A percentile compares a stretch with the other conserved stretches of the same genome.
These are phyloP conservation scores for Neurospora intermedia DNA, from an alignment of 495 filamentous ascomycete genomes.

Conservation along the genomic window DNA sequence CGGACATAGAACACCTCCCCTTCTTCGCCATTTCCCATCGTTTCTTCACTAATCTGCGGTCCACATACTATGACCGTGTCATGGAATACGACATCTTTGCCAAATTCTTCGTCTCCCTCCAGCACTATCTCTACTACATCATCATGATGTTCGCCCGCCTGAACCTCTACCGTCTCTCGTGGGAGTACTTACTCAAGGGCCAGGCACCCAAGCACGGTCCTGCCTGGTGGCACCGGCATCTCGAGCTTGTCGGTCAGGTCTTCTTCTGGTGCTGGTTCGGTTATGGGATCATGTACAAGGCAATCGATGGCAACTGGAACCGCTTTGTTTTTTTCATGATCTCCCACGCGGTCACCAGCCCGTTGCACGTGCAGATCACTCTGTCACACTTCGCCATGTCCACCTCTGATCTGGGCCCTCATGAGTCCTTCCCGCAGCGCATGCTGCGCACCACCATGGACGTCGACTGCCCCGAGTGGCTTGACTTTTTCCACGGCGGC, in stretches of 20 bases:
- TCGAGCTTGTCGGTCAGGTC: conserved; percentile 69
- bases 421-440: conserved; percentile 89
- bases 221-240: conserved; percentile 81
- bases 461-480: conserved; percentile 87
- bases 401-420: conserved; percentile 74
- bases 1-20: conserved; percentile 93
- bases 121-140: conserved; percentile 81
- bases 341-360: conserved; percentile 78
- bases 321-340: conserved; percentile 71
- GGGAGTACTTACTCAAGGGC: conserved; percentile 66
- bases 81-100: conserved; percentile 78
- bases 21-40: conserved; percentile 89
- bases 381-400: conserved; percentile 96
- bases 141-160: conserved; percentile 79
- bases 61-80: conserved; percentile 79
- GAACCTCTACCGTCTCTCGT: conserved; percentile 81
- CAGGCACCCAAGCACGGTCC: conserved; percentile 70
- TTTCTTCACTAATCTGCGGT: conserved; percentile 64
- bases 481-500: conserved; percentile 94
- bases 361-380: conserved; percentile 91
- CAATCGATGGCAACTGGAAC: conserved; percentile 57
- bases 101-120: conserved; percentile 58
- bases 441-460: conserved; percentile 99
- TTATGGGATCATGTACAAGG: conserved; percentile 69
- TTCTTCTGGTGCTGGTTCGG: conserved; percentile 97